Evolutionary conservation across 2,329 filamentous ascomycete species (phyloP), one percentile per base, ranked within the genome.

Genomic region (Venturia pyrina): DNA sequence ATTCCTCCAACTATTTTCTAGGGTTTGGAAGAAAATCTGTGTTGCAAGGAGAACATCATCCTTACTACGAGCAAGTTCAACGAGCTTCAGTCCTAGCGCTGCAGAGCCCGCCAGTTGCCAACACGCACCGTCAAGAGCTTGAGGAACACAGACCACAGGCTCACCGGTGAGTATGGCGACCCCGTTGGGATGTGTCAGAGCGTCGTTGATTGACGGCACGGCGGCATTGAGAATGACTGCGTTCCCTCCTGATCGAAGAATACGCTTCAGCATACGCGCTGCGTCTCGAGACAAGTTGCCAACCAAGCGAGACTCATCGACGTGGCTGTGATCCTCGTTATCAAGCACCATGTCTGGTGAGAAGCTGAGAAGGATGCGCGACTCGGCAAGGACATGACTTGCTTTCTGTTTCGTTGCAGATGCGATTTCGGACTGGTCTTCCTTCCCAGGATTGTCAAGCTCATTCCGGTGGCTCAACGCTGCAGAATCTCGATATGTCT

Each of bases 21-120:
- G 89, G 67, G 90, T 91, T 69, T 90, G 86, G 68, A 97, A 92
- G 34, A 96, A 81, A 71, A 96, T 89, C 71, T 96, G 87, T 2
- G 96, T 87, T 1, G 93, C 87, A 65, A 90, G 84, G 11, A 93
- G 78, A 37, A 93, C 86, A 57, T 87, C 87, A 62, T 92, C 86
- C 8, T 85, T 81, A 0, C 86, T 88, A 2, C 82, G 81, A 1
- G 95, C 88, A 43, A 88, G 83, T 73, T 97, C 91, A 7, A 99
- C 82, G 44, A 98, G 79, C 72, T 93, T 96, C 65, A 99, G 76
- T 2, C 90, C 89, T 24, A 97, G 83, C 0, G 92, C 89, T 5
- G 92, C 88, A 72, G 93, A 96, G 0, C 96, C 95, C n/a, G 91
- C 91, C 50, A 98, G 81, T 53, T 91, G 87, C 95, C 95, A 99